These are phyloP conservation scores for Lactarius trivialis DNA, from an alignment of 768 basidiomycete species.

Conservation along the genomic window DNA sequence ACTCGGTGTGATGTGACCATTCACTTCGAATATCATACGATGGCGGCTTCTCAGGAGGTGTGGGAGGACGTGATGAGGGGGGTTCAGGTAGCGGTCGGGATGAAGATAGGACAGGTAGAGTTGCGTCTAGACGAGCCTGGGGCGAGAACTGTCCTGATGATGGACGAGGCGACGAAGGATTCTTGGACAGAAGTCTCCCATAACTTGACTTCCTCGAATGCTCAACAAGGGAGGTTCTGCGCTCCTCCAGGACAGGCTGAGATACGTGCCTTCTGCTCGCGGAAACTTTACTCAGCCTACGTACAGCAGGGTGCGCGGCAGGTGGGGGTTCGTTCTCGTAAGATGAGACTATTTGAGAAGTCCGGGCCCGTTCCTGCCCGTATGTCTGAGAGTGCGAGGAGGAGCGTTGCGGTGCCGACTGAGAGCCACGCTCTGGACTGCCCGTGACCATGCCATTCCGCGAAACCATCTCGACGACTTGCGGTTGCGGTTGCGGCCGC, in stretches of 20 bases:
- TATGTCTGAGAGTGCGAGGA: background rate
- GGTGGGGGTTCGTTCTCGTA: slow-evolving; percentile 18
- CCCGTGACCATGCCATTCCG: background rate
- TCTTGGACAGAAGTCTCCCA: background rate
- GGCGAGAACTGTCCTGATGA: background rate
- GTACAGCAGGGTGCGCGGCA: slow-evolving; percentile 8
- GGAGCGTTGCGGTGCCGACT: background rate
- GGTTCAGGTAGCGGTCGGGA: background rate
- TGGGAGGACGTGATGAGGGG: background rate
- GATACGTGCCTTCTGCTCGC: background rate
- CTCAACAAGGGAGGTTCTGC: background rate
- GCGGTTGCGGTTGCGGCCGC: background rate
- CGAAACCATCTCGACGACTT: background rate
- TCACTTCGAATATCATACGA: background rate
- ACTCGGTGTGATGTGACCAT: background rate
- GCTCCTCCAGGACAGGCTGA: background rate
- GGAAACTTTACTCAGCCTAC: slow-evolving; percentile 8
- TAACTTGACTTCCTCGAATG: slow-evolving; percentile 5
- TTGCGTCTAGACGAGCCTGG: background rate
- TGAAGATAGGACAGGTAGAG: background rate
- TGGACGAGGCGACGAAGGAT: background rate
- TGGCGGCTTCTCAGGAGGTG: slow-evolving; percentile 9
- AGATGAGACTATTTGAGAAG: background rate
- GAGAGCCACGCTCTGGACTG: background rate
- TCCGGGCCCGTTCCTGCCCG: slow-evolving; percentile 3